phyloP scores from a whole-genome alignment of 2,329 filamentous ascomycete species.

The Fusarium sp. region DNA sequence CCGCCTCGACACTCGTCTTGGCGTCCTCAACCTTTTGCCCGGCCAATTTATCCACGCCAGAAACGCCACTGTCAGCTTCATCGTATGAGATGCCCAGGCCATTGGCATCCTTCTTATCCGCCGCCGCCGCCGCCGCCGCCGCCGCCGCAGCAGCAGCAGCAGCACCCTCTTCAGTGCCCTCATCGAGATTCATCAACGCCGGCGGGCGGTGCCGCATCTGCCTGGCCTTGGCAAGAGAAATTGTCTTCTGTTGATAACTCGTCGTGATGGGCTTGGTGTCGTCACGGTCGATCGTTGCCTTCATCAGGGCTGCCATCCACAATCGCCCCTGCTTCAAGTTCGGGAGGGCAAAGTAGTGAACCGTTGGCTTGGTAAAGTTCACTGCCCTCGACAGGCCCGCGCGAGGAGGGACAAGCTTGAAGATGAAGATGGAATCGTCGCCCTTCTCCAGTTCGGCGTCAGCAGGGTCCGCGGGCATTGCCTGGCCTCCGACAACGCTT shows the following conservation, averaged over 20 bases:
- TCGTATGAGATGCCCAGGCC: constrained; percentile 54
- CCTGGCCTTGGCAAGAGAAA: constrained; percentile 86
- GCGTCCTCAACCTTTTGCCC: constrained; percentile 48
- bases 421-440: constrained; percentile 88
- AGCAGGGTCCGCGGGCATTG: constrained; percentile 62
- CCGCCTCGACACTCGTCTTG: constrained; percentile 41
- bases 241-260: constrained; percentile 97
- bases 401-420: constrained; percentile 94
- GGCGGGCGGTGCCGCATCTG: constrained; percentile 89
- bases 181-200: constrained; percentile 77
- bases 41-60: constrained; percentile 53
- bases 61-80: constrained; percentile 54
- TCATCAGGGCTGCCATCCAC: constrained; percentile 99
- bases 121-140: constrained; percentile 16
- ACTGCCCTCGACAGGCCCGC: constrained; percentile 87
- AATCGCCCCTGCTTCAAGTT: constrained; percentile 85
- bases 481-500: constrained; percentile 67
- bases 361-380: constrained; percentile 95
- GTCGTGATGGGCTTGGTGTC: constrained; percentile 79
- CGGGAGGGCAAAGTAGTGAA: constrained; percentile 97
- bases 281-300: constrained; percentile 96
- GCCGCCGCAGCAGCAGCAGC: background rate
- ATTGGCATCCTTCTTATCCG: constrained; percentile 43
- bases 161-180: constrained; percentile 45
- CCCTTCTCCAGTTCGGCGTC: constrained; percentile 53